phyloP scores from a whole-genome alignment of 2,329 filamentous ascomycete species.

The Aspergillus pseudoterreus region DNA sequence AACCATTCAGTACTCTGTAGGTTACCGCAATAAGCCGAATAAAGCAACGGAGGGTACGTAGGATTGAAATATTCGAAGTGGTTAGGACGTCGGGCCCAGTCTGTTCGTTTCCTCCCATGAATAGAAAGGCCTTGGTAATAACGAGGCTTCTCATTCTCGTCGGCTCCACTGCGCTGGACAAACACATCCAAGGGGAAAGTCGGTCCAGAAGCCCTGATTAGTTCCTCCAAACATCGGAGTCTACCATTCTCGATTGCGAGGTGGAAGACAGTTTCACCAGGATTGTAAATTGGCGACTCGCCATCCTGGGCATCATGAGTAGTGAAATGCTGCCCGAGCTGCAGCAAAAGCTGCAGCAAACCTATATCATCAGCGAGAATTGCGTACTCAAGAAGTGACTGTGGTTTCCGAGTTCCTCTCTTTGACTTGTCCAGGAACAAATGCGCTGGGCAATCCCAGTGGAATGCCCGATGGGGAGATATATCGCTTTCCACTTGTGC shows the following conservation, averaged over 20 bases:
- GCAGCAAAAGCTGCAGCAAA: constrained; percentile 57
- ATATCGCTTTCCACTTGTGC: constrained; percentile 64
- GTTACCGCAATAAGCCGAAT: constrained; percentile 42
- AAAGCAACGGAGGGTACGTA: constrained; percentile 28
- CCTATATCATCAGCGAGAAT: constrained; percentile 52
- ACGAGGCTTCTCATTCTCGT: constrained; percentile 61
- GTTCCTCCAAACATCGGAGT: constrained; percentile 41
- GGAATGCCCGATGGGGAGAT: constrained; percentile 54
- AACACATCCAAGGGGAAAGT: constrained; percentile 67
- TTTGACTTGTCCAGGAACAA: constrained; percentile 14
- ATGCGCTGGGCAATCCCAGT: constrained; percentile 33
- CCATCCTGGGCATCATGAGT: constrained; percentile 3
- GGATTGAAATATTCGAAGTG: background rate
- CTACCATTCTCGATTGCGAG: constrained; percentile 43
- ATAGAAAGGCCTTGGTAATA: constrained; percentile 77
- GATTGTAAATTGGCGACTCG: constrained; percentile 4
- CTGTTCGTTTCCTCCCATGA: constrained; percentile 67
- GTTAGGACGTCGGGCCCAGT: constrained; percentile 64
- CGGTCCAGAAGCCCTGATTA: constrained; percentile 64
- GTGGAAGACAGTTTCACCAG: constrained; percentile 30
- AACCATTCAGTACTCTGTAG: constrained; percentile 75
- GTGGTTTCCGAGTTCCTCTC: background rate
- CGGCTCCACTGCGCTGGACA: constrained; percentile 61
- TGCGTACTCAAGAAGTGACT: constrained; percentile 40
- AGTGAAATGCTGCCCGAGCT: constrained; percentile 38